Conservation (phyloP, 192 early-diverging fungal genomes). For the Geranomyces michiganensis region DNA sequence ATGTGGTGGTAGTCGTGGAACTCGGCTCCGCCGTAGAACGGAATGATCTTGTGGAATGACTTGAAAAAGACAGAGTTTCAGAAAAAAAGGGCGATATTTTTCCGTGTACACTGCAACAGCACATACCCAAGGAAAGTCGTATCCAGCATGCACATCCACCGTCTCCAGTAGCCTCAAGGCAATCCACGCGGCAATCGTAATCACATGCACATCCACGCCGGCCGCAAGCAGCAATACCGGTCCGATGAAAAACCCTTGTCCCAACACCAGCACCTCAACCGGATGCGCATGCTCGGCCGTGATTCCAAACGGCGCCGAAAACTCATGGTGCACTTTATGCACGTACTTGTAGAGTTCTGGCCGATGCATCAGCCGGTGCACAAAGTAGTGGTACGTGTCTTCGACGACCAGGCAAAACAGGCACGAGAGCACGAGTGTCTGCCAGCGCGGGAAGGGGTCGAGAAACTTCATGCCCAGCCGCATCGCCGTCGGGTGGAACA, state of each 20-base stretch:
- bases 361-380: conserved; percentile 88
- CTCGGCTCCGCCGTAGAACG: conserved; percentile 34
- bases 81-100: neutral
- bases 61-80: conserved; percentile 17
- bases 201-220: conserved; percentile 67
- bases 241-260: conserved; percentile 82
- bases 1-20: conserved; percentile 96
- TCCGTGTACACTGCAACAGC: too few relatives aligned
- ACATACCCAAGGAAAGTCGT: conserved; percentile 92
- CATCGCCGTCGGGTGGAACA: conserved; percentile 82
- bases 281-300: conserved; percentile 93
- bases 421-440: conserved; percentile 22
- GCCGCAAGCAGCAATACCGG: conserved; percentile 66
- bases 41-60: conserved; percentile 30
- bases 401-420: conserved; percentile 80
- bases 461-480: conserved; percentile 84
- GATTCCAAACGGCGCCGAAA: conserved; percentile 82
- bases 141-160: conserved; percentile 95
- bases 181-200: conserved; percentile 88
- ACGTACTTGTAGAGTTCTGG: conserved; percentile 85
- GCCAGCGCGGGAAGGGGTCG: conserved; percentile 82
- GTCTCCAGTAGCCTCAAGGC: conserved; percentile 80
- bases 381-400: conserved; percentile 92
- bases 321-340: conserved; percentile 96
- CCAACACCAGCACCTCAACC: conserved; percentile 82